Base-by-base conservation (phyloP, 768 basidiomycete species). In the Ramaria sp. region DNA sequence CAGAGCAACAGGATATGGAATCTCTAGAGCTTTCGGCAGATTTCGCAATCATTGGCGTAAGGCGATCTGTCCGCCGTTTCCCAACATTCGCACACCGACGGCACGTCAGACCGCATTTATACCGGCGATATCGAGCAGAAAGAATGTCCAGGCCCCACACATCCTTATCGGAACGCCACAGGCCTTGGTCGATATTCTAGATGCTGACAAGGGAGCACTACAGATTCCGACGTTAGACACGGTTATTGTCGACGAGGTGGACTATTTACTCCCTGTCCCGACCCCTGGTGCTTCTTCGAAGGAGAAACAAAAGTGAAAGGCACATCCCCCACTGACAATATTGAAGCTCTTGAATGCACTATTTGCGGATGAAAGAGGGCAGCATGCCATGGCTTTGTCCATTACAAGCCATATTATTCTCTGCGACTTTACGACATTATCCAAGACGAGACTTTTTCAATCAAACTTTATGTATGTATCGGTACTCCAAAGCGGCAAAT, bases 201-300 rank as follows among this genome's bases (percentile, higher is more conserved):
- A 73, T 36, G 61, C 65, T 51, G 73, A 78, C 44, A 60, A 71
- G 0, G 61, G 67, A 18, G 72, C 68, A 13, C 64, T 86, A 18
- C 70, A 72, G 51, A 57, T 85, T 47, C 60, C 65, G 5, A 67
- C 65, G 48, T 66, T 85, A 50, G 75, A 75, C 13, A 76, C 74
- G 1, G 73, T 89, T 45, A 79, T 81, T 34, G 79, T 88, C 52
- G 87, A 89, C 59, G 87, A 89, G 63, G 82, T 79, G 45, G 88
- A 89, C 61, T 83, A 81, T 64, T 69, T 88, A 38, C 70, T 90
- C 52, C 78, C 77, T 56, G 76, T 73, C 2, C 66, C 74, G 5
- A 76, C 82, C 18, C 65, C 62, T 56, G 72, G 69, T 56, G 66
- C 66, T 64, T 42, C 70, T 59, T 61, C 73, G 62, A 63, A 70